Conservation (phyloP, 345 rosid genomes). For the Reutealis trisperma region DNA sequence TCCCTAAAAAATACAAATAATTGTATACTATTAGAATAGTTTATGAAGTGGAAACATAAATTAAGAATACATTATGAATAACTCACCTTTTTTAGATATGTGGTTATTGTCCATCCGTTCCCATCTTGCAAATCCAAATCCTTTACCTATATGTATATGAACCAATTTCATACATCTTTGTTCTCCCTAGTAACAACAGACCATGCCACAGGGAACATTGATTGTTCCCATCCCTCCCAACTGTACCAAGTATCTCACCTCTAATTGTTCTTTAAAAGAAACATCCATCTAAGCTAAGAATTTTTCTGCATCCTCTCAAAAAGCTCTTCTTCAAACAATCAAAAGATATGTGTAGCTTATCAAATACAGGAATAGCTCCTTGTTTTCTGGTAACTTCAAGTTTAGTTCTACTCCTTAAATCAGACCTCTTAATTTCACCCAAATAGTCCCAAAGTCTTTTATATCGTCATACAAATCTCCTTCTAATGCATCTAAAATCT, state of each 20-base stretch:
- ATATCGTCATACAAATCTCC: too few relatives aligned
- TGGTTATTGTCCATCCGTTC: too few relatives aligned
- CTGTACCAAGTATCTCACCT: not conserved
- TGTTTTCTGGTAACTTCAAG: too few relatives aligned
- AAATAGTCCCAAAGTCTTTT: not conserved
- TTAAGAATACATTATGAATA: too few relatives aligned
- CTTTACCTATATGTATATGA: not conserved
- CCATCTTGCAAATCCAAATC: too few relatives aligned
- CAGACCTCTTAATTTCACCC: too few relatives aligned
- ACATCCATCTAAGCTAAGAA: too few relatives aligned
- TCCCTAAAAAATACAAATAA: not conserved
- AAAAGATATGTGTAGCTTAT: not conserved
- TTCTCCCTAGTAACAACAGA: not conserved
- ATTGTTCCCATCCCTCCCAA: too few relatives aligned
- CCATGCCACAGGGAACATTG: not conserved
- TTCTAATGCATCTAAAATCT: not conserved
- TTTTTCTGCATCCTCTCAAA: not conserved
- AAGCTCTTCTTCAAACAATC: not conserved
- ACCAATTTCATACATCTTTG: not conserved
- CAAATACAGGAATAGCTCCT: not conserved
- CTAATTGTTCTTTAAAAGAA: too few relatives aligned
- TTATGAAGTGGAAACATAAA: too few relatives aligned
- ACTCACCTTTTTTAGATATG: too few relatives aligned
- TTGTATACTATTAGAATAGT: not conserved
- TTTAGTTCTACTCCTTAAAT: too few relatives aligned